A percentile compares a stretch with the other conserved stretches of the same genome.
Conservation (phyloP, 2,329 filamentous ascomycete species). For the Verticillium albo-atrum region DNA sequence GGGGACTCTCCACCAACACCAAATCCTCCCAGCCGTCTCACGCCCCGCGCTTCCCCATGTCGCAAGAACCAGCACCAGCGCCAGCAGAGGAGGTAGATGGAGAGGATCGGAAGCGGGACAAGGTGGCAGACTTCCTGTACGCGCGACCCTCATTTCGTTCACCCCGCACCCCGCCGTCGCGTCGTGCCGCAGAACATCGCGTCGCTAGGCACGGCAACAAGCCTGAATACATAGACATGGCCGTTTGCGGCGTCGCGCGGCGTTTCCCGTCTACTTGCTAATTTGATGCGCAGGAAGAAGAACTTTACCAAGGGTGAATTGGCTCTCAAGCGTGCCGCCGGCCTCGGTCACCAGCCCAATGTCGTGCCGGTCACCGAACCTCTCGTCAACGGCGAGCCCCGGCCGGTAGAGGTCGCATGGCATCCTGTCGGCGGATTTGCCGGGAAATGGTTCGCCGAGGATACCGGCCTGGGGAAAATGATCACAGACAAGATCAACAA, state of each 20-base stretch:
- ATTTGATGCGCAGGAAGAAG: constrained; percentile 15
- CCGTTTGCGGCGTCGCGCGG: neutral
- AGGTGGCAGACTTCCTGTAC: neutral
- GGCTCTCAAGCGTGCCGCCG: constrained; percentile 35
- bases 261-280: neutral
- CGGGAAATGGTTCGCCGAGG: constrained; percentile 55
- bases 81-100: neutral
- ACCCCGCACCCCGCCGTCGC: neutral
- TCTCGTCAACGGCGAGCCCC: constrained; percentile 26
- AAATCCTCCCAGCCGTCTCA: neutral
- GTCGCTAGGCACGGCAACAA: no score
- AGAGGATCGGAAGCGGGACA: constrained; percentile 1
- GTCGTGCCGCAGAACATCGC: neutral
- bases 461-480: constrained; percentile 49
- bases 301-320: constrained; percentile 33
- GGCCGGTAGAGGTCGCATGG: constrained; percentile 52
- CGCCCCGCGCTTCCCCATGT: neutral
- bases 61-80: neutral
- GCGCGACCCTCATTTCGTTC: neutral
- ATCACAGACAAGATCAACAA: constrained; percentile 50
- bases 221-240: neutral
- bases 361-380: constrained; percentile 35
- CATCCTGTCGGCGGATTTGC: constrained; percentile 52
- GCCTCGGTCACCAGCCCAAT: constrained; percentile 39
- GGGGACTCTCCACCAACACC: neutral